Conservation (phyloP, 805 yeast genomes). For the Metschnikowia rubicola region DNA sequence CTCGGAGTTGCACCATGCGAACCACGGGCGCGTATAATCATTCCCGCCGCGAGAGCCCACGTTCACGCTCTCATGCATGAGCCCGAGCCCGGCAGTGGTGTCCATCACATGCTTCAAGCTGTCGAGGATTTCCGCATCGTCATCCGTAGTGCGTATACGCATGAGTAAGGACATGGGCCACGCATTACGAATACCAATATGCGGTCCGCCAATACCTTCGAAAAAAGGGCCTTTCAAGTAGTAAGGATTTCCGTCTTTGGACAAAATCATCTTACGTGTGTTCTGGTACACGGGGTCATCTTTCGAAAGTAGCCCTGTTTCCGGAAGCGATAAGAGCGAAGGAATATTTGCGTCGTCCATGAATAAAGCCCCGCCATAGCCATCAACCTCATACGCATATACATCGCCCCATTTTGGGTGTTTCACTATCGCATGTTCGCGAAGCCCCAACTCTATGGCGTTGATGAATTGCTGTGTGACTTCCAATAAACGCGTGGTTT, state of each 20-base stretch:
- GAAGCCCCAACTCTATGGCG: slow-evolving; percentile 52
- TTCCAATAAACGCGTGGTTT: slow-evolving; percentile 11
- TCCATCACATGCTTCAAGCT: slow-evolving; percentile 49
- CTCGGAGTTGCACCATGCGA: slow-evolving; percentile 92
- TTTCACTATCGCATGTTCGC: slow-evolving; percentile 58
- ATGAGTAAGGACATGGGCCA: slow-evolving; percentile 91
- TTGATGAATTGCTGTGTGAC: slow-evolving; percentile 36
- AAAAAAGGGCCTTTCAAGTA: slow-evolving; percentile 59
- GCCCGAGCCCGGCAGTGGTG: slow-evolving; percentile 70
- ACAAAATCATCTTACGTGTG: slow-evolving; percentile 72
- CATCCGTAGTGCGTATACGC: slow-evolving; percentile 68
- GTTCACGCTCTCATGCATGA: slow-evolving; percentile 79
- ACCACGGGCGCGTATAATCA: slow-evolving; percentile 81
- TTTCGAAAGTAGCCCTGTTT: slow-evolving; percentile 56
- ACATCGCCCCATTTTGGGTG: slow-evolving; percentile 74
- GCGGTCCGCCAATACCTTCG: slow-evolving; percentile 89
- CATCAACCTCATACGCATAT: slow-evolving; percentile 86
- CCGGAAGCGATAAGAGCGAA: slow-evolving; percentile 75
- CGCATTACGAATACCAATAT: slow-evolving; percentile 72
- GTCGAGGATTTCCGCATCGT: slow-evolving; percentile 61
- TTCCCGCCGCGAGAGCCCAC: slow-evolving; percentile 50
- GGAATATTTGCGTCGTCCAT: slow-evolving; percentile 96
- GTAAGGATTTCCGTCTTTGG: slow-evolving; percentile 74
- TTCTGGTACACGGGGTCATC: slow-evolving; percentile 65
- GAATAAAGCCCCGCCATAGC: slow-evolving; percentile 65